phyloP scores from a whole-genome alignment of 75 land plant species.

The Pseudotsuga menziesii region DNA sequence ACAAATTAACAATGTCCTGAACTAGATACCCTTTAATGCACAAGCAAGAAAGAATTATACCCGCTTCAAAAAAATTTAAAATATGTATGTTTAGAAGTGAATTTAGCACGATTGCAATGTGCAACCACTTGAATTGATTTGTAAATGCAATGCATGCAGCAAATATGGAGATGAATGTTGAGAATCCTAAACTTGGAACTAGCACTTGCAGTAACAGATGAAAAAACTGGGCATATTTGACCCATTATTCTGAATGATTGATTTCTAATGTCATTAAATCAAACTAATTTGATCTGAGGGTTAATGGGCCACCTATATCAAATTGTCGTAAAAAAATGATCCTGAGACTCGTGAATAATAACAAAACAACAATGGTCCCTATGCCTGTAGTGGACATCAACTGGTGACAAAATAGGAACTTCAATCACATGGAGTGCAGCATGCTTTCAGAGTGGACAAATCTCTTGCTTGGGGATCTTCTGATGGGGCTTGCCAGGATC shows the following conservation, averaged over 20 bases:
- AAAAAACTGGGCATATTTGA: neutral
- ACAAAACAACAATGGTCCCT: neutral
- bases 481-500: too few species aligned
- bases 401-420: neutral
- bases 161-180: neutral
- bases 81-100: neutral
- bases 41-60: neutral
- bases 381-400: neutral
- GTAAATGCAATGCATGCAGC: neutral
- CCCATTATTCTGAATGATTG: neutral
- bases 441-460: neutral
- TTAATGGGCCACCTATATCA: neutral
- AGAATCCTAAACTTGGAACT: neutral
- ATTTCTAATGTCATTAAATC: slow-evolving; percentile 1
- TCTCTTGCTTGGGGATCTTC: too few species aligned
- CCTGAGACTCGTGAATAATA: neutral
- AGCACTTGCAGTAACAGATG: neutral
- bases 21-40: too few species aligned
- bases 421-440: neutral
- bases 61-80: neutral
- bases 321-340: neutral
- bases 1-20: too few species aligned
- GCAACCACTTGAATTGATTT: neutral
- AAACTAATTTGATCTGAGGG: neutral
- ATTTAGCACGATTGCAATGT: neutral